A percentile compares a stretch with the other conserved stretches of the same genome.
Evolutionary conservation across 495 filamentous ascomycete species (phyloP).

Genomic region (Parathielavia appendiculata): DNA sequence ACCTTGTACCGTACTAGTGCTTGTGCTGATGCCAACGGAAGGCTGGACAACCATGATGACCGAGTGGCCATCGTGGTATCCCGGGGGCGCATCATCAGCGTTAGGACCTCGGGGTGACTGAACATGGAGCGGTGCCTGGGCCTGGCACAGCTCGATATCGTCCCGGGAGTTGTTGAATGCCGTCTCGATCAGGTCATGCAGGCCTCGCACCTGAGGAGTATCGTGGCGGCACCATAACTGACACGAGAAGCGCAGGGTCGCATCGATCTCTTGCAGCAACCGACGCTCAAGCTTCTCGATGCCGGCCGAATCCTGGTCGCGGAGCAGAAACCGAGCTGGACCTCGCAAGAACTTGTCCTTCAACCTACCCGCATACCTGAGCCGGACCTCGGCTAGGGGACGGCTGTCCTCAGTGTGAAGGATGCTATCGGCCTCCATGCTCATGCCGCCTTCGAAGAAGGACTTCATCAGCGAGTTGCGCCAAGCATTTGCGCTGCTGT

Average conservation of each 20-base stretch:
- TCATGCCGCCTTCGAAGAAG: constrained; percentile 13
- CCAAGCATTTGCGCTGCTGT: constrained; percentile 8
- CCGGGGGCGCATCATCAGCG: background rate
- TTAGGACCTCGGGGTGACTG: background rate
- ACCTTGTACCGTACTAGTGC: too few relatives aligned
- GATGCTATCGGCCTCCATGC: background rate
- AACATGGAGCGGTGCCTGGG: background rate
- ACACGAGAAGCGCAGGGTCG: constrained; percentile 22
- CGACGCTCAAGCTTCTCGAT: constrained; percentile 19
- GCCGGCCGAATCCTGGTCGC: constrained; percentile 6
- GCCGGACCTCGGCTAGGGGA: constrained; percentile 8
- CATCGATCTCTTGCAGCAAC: constrained; percentile 12
- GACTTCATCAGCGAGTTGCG: constrained; percentile 14
- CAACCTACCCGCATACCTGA: constrained; percentile 14
- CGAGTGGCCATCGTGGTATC: constrained; percentile 11
- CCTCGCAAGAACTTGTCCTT: constrained; percentile 22
- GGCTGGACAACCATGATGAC: constrained; percentile 19
- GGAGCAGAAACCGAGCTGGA: constrained; percentile 17
- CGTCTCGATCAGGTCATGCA: background rate
- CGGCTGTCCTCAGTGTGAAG: background rate
- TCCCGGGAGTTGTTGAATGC: background rate
- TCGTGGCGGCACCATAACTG: constrained; percentile 18
- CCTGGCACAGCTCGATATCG: constrained; percentile 16
- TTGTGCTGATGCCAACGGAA: background rate
- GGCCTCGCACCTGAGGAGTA: constrained; percentile 1